Base-by-base conservation (phyloP, 371 early-diverging fungal species). In the Actinomortierella ambigua region DNA sequence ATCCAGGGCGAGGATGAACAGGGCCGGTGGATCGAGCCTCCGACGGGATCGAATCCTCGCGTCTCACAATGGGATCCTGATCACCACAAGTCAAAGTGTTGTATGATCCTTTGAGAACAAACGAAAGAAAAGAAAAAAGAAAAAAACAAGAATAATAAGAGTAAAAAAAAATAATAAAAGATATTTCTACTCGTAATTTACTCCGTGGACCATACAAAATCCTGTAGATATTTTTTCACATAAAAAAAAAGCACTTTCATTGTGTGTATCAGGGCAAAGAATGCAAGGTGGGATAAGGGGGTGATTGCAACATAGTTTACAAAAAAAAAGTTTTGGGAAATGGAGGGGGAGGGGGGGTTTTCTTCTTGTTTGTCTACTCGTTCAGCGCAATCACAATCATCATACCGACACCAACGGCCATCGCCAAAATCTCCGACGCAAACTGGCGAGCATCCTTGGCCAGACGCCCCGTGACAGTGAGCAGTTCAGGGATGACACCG, bases 401-500 rank as follows among this genome's bases (percentile, higher is more conserved):
- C 67, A 89, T 76, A 20, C 78, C 79, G n/a, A 89, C 58, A 52
- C 89, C 89, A 43, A 89, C 69, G 54, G 84, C 49, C 88, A 89
- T 86, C 20, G 87, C 85, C 14, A 71, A 52, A 53, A 89, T 79
- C 60, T 89, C 89, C 2, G 78, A 77, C 8, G 73, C 64, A 28
- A 84, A 81, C 63, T 88, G 87, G 9, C 73, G 68, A 48, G 70
- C 77, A 57, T 85, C 84, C 44, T 79, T 80, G 9, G 69, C 71
- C 0, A 82, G 68, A 46, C 85, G 82, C 17, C 85, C 82, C 20
- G 85, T 79, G 18, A 87, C 85, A 59, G 87, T 83, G 48, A 93
- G 62, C 43, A 95, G 77, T 65, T 95, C 94, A 0, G 95, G 94
- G 26, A 95, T 85, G 2, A 95, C 93, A 28, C 92, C 92, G 13